These are phyloP conservation scores for Endocarpon pusillum DNA, from an alignment of 495 filamentous ascomycete species.

Conservation along the genomic window DNA sequence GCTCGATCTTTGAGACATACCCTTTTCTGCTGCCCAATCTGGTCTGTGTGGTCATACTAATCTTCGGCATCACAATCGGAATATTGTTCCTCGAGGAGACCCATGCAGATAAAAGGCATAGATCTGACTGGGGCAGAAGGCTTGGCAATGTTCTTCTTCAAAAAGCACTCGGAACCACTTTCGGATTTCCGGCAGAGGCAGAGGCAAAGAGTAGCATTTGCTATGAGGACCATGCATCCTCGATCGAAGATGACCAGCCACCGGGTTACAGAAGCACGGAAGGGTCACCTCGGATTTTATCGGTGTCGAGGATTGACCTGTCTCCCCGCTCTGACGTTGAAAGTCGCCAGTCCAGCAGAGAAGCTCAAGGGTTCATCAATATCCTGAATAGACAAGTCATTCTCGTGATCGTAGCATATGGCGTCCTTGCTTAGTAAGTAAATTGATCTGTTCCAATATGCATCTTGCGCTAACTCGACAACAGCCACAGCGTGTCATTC, in stretches of 20 bases:
- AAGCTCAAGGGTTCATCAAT: constrained; percentile 21
- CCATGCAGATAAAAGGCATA: constrained; percentile 64
- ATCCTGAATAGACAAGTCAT: constrained; percentile 70
- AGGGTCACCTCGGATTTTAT: constrained; percentile 38
- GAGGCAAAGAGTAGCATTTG: too few relatives aligned
- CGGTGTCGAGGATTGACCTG: constrained; percentile 12
- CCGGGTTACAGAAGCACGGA: constrained; percentile 50
- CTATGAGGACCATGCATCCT: too few relatives aligned
- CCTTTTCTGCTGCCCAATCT: constrained; percentile 91
- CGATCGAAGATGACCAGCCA: constrained; percentile 38
- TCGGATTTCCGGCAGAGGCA: constrained; percentile 20
- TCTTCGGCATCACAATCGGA: constrained; percentile 64
- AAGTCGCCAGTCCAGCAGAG: constrained; percentile 17
- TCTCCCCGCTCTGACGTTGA: constrained; percentile 28
- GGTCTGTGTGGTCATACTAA: constrained; percentile 65
- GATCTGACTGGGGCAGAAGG: constrained; percentile 59
- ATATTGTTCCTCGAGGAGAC: constrained; percentile 91
- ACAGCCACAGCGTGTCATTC: constrained; percentile 79
- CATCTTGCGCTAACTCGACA: constrained; percentile 8
- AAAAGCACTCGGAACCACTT: constrained; percentile 16
- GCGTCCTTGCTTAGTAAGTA: constrained; percentile 88
- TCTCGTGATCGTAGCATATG: constrained; percentile 71
- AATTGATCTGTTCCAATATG: constrained; percentile 3
- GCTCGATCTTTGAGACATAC: constrained; percentile 63
- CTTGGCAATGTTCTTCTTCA: constrained; percentile 56